Conservation (phyloP, 495 filamentous ascomycete genomes). For the Aspergillus affinis region DNA sequence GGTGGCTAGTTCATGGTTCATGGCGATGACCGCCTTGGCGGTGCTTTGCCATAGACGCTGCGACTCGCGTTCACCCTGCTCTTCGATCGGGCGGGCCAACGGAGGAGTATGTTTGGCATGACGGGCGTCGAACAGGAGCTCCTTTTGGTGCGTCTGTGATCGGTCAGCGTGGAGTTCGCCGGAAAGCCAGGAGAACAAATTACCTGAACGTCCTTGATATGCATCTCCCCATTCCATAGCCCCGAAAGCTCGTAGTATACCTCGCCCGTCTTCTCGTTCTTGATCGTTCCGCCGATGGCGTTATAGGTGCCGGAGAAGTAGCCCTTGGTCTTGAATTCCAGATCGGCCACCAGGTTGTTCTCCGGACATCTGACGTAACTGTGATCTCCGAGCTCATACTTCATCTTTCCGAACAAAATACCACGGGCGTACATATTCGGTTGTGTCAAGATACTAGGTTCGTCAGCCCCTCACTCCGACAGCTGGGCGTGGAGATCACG, state of each 20-base stretch:
- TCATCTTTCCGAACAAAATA: conserved; percentile 98
- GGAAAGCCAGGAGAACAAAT: not conserved
- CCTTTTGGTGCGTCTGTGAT: conserved; percentile 76
- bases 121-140: conserved; percentile 84
- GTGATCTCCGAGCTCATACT: conserved; percentile 97
- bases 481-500: conserved; percentile 29
- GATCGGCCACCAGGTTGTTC: conserved; percentile 78
- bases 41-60: conserved; percentile 83
- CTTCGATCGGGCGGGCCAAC: conserved; percentile 69
- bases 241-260: conserved; percentile 86
- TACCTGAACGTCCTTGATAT: conserved; percentile 78
- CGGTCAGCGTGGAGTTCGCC: conserved; percentile 11
- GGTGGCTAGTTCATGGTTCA: conserved; percentile 86
- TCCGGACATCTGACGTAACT: conserved; percentile 93
- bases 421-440: conserved; percentile 99
- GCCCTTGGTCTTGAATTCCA: conserved; percentile 98
- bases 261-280: conserved; percentile 83
- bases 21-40: conserved; percentile 72
- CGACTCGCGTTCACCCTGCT: conserved; percentile 90
- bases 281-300: conserved; percentile 90
- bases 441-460: conserved; percentile 77
- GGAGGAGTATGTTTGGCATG: conserved; percentile 74
- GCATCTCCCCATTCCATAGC: conserved; percentile 93
- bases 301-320: conserved; percentile 97
- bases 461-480: conserved; percentile 4